phyloP scores from a whole-genome alignment of 768 basidiomycete genomes.

The Mycena albidolilacea region DNA sequence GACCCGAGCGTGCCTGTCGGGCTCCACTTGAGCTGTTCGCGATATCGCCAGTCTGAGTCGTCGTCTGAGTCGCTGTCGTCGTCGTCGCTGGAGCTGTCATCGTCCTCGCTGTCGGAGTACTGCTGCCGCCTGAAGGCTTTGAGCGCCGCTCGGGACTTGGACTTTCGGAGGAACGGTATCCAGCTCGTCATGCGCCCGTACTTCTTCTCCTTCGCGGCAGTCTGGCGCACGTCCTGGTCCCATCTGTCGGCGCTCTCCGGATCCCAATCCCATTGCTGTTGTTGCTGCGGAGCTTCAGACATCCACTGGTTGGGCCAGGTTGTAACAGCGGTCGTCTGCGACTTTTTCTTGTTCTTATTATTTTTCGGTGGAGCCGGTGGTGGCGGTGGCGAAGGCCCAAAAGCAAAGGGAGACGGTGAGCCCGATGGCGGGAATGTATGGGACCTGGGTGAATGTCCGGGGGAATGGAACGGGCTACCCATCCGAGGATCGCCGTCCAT shows the following conservation, averaged over 20 bases:
- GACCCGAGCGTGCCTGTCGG: background rate
- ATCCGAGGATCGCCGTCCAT: slow-evolving; percentile 7
- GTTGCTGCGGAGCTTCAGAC: background rate
- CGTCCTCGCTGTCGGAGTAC: slow-evolving; percentile 11
- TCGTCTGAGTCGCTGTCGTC: slow-evolving; percentile 25
- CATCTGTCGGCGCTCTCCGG: slow-evolving; percentile 30
- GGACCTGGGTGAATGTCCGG: slow-evolving; percentile 11
- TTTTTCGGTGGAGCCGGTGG: slow-evolving; percentile 16
- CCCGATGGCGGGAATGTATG: slow-evolving; percentile 17
- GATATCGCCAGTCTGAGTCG: slow-evolving; percentile 34
- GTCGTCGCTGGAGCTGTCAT: slow-evolving; percentile 18
- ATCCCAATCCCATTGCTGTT: slow-evolving; percentile 22
- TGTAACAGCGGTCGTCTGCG: slow-evolving; percentile 23
- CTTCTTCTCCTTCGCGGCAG: slow-evolving; percentile 35
- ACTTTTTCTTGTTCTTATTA: slow-evolving; percentile 20
- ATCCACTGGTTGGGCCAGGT: slow-evolving; percentile 33
- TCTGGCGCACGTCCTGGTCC: slow-evolving; percentile 27
- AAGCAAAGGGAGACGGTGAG: slow-evolving; percentile 18
- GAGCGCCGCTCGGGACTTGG: slow-evolving; percentile 18
- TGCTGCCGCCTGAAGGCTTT: background rate
- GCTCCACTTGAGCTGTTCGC: slow-evolving; percentile 27
- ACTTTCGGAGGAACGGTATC: slow-evolving; percentile 28
- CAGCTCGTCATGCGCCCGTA: slow-evolving; percentile 24
- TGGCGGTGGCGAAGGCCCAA: slow-evolving; percentile 7
- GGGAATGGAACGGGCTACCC: slow-evolving; percentile 9